phyloP scores from a whole-genome alignment of 805 yeast species.

The Komagataella populi region DNA sequence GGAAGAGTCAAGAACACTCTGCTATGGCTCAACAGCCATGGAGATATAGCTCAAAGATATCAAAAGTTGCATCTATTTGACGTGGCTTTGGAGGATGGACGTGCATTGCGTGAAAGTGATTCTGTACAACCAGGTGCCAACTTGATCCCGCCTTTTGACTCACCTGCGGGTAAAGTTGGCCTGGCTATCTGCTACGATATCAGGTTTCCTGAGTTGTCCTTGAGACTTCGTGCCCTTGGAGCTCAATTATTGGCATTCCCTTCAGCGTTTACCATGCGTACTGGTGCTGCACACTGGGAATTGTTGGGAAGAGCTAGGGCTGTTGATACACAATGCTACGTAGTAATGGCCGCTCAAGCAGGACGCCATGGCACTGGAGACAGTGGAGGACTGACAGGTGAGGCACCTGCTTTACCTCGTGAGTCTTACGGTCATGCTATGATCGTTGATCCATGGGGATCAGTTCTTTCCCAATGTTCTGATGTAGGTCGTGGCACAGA shows the following conservation, averaged over 20 bases:
- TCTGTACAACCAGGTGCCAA: conserved; percentile 70
- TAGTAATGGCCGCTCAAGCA: conserved; percentile 79
- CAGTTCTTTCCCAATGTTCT: conserved; percentile 44
- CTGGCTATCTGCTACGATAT: conserved; percentile 76
- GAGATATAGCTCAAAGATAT: conserved; percentile 55
- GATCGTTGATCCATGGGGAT: conserved; percentile 90
- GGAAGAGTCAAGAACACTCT: conserved; percentile 56
- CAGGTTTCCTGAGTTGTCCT: conserved; percentile 72
- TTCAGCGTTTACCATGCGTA: conserved; percentile 83
- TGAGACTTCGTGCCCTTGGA: conserved; percentile 49
- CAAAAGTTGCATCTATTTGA: conserved; percentile 86
- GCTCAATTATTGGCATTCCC: conserved; percentile 76
- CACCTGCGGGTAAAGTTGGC: conserved; percentile 56
- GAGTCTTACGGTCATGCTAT: conserved; percentile 80
- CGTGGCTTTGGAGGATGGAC: conserved; percentile 73
- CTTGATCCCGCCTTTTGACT: conserved; percentile 38
- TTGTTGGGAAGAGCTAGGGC: conserved; percentile 73
- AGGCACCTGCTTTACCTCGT: conserved; percentile 26
- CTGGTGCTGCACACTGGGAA: conserved; percentile 90
- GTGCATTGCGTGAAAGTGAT: conserved; percentile 61
- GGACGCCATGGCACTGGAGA: conserved; percentile 55
- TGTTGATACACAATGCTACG: conserved; percentile 76
- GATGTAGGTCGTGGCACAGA: conserved; percentile 23
- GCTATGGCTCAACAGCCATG: conserved; percentile 54
- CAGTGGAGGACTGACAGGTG: conserved; percentile 19